Base-by-base conservation (phyloP, 2,329 filamentous ascomycete genomes). In the Fonsecaea pedrosoi region DNA sequence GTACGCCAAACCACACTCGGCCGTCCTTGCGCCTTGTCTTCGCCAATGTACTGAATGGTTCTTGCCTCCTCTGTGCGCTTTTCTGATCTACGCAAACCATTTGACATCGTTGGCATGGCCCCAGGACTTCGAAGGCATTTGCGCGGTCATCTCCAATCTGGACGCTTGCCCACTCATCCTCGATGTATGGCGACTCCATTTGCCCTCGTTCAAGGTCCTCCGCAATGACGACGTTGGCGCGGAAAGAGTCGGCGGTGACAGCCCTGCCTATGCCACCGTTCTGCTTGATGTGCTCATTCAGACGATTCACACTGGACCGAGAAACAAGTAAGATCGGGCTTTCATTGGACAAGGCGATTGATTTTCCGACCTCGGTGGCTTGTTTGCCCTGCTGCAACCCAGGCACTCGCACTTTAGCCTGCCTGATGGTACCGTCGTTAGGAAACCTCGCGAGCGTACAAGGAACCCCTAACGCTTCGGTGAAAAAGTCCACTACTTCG, bases 31-130 rank as follows among this genome's bases (percentile, higher is more conserved):
- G 87, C 72, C 95, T 86, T 10, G 92, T 96, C 82, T 96, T 97
- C 1, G 91, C 90, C 66, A 99, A 80, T 0, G 93, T 97, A 3
- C 91, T 86, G 75, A 95, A 96, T 0, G 95, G 95, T 77, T 98
- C 95, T 69, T 92, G 88, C 70, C 89, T 87, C 76, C 88, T 91
- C 69, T 88, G 84, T 0, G 89, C 93, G 12, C 90, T 97, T 55
- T 88, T 82, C 77, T 97, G 95, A 74, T 99, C 89, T 54, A 98
- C 87, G 76, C 94, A 97, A 9, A 99, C 90, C 94, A 99, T 98
- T 77, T 97, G 93, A 73, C 95, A 99, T 66, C 95, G 84, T 67
- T 92, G 87, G 74, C 95, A 99, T 2, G 91, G 87, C 0, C 94
- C 94, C 4, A 98, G 80, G 74, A 96, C 87, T 68, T 90, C 74